These are phyloP conservation scores for Taphrina confusa DNA, from an alignment of 1,139 yeast species.

Conservation along the genomic window DNA sequence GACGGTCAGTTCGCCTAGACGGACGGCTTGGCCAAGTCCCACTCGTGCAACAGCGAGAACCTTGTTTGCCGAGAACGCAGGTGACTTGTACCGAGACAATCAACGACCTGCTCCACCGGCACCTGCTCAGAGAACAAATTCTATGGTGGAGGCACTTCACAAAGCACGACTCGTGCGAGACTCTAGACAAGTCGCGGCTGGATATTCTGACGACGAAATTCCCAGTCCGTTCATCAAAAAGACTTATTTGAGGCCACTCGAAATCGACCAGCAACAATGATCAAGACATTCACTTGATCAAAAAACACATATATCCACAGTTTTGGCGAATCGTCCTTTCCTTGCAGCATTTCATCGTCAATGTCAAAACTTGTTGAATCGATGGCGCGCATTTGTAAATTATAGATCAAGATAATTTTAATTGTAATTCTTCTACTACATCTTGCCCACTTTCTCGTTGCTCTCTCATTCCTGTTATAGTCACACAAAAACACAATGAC, in stretches of 20 bases:
- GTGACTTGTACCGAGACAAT: slow-evolving; percentile 18
- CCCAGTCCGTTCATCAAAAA: slow-evolving; percentile 31
- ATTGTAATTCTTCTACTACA: no score
- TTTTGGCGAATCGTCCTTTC: no score
- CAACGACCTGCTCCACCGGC: slow-evolving; percentile 27
- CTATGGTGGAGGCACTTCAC: slow-evolving; percentile 13
- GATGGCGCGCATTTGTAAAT: no score
- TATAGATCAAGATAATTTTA: no score
- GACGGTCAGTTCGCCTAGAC: background rate
- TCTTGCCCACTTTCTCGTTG: no score
- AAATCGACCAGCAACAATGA: no score
- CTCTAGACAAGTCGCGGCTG: background rate
- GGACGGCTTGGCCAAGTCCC: slow-evolving; percentile 19
- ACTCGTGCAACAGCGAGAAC: slow-evolving; percentile 13
- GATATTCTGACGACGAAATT: slow-evolving; percentile 17
- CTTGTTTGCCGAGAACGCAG: slow-evolving; percentile 5
- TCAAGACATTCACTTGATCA: no score
- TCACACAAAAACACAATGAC: no score
- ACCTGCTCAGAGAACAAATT: slow-evolving; percentile 5
- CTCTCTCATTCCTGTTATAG: no score
- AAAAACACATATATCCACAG: no score
- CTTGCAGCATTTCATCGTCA: no score
- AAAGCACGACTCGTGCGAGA: slow-evolving; percentile 5
- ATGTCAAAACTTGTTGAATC: no score
- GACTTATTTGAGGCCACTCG: slow-evolving; percentile 14